Base-by-base conservation (phyloP, 164 flowering plant species). In the Cinnamomum micranthum region DNA sequence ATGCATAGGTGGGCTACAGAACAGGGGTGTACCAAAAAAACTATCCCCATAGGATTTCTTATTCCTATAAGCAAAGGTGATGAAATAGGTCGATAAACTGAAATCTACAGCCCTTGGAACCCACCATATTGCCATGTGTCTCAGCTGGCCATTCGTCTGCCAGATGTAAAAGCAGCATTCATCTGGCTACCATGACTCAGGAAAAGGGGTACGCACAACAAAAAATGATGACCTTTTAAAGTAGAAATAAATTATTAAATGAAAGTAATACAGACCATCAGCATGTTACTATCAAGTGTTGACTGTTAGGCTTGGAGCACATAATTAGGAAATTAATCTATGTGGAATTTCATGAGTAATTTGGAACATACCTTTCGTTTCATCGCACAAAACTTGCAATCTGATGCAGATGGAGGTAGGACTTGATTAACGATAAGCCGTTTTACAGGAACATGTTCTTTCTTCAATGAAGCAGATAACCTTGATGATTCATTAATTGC, bases 371-470 rank as follows among this genome's bases (percentile, higher is more conserved):
- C 97, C 98, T 94, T 94, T 69, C 97, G 83, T 84, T 83, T 94
- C 87, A 92, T 85, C 66, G 93, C 83, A 83, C 98, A 92, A 76
- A 94, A 94, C 81, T 91, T 94, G 93, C 98, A 94, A 74, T 91
- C 94, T 50, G 98, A 87, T 68, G 92, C 75, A 28, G 97, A 91
- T 71, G 89, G 87, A 20, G 98, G 98, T 70, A 94, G 85, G 79
- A 94, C 73, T 80, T 94, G 97, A 85, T 94, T 94, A 31, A 92
- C 93, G 55, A 94, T 82, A 69, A 94, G 93, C 81, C 88, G 87
- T 77, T 79, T 79, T 47, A 94, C 94, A 27, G 97, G 95, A 82
- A 92, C 97, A 72, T 74, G 83, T 81, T 94, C 97, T 80, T 92
- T 94, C 83, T 80, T 85, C 82, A 94, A 78, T 71, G 97, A 92